Evolutionary conservation across 164 flowering plant genomes (phyloP).

Genomic region (Malania oleifera): DNA sequence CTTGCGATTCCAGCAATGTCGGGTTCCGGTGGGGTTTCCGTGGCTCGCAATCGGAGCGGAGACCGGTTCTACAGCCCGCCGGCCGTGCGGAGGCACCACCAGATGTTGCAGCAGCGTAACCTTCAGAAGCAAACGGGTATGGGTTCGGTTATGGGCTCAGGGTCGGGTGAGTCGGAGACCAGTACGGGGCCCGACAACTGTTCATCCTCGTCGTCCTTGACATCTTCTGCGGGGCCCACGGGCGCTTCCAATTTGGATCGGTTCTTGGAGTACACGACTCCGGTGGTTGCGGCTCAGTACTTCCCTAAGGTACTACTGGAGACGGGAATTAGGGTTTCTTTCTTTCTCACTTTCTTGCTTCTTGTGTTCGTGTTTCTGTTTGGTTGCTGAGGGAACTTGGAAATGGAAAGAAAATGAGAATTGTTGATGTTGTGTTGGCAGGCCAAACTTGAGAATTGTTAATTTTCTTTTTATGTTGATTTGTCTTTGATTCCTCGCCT

Average conservation of each 20-base stretch:
- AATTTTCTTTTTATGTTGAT: too few species aligned
- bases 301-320: slow-evolving; percentile 28
- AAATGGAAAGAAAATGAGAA: neutral
- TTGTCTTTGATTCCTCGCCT: too few species aligned
- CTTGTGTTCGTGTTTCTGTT: neutral
- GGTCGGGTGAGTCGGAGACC: slow-evolving; percentile 13
- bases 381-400: neutral
- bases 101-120: slow-evolving; percentile 8
- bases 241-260: slow-evolving; percentile 37
- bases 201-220: slow-evolving; percentile 16
- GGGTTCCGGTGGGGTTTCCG: slow-evolving; percentile 27
- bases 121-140: slow-evolving; percentile 3
- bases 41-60: slow-evolving; percentile 26
- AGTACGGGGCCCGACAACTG: slow-evolving; percentile 21
- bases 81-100: slow-evolving; percentile 22
- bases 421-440: too few species aligned
- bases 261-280: slow-evolving; percentile 38
- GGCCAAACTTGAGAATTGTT: too few species aligned
- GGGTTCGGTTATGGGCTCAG: too few species aligned
- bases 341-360: too few species aligned
- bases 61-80: slow-evolving; percentile 40
- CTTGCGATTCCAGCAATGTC: slow-evolving; percentile 37
- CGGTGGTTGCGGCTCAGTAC: slow-evolving; percentile 28
- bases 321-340: too few species aligned
- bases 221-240: neutral